Evolutionary conservation across 345 rosid species (phyloP), one percentile per base, ranked within the genome.

Genomic region (Raphanus sativus): DNA sequence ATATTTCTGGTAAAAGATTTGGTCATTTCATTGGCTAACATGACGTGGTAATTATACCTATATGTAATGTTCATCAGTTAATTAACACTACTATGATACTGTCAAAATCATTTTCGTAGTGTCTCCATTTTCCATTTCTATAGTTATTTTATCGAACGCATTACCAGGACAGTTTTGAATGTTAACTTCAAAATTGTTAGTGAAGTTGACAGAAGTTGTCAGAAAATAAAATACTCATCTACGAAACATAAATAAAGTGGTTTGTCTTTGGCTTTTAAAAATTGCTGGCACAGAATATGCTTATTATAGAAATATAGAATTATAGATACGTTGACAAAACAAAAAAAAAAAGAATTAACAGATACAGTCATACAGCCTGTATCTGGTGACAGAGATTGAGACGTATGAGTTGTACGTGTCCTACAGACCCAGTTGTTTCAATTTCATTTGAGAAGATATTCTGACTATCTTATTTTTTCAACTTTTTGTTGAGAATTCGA

Each of bases 321-420:
- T n/a, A n/a, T n/a, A n/a, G n/a, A n/a, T n/a, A n/a, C n/a, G n/a
- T n/a, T n/a, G n/a, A n/a, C n/a, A n/a, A n/a, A n/a, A n/a, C n/a
- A n/a, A n/a, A n/a, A n/a, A n/a, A n/a, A n/a, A n/a, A n/a, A n/a
- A n/a, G n/a, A n/a, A n/a, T n/a, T n/a, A n/a, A 16, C 29, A 62
- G 5, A 58, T 0, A 76, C 28, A 26, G 2, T 26, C 2, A 26
- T 28, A 28, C 69, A 69, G 69, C 55, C 65, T 54, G 75, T 12
- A 10, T 54, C 42, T 54, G 50, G 32, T 70, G 36, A 70, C 55
- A 54, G 65, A 76, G 65, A 76, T 36, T 9, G 42, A 25, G 75
- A 76, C 12, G 52, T 71, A 40, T 65, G 76, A 77, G 65, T 76
- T 77, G 76, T 65, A 77, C 76, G 76, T 76, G 65, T 38, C 65